Base-by-base conservation (phyloP, 2,329 filamentous ascomycete species). In the Lachnellula arida region DNA sequence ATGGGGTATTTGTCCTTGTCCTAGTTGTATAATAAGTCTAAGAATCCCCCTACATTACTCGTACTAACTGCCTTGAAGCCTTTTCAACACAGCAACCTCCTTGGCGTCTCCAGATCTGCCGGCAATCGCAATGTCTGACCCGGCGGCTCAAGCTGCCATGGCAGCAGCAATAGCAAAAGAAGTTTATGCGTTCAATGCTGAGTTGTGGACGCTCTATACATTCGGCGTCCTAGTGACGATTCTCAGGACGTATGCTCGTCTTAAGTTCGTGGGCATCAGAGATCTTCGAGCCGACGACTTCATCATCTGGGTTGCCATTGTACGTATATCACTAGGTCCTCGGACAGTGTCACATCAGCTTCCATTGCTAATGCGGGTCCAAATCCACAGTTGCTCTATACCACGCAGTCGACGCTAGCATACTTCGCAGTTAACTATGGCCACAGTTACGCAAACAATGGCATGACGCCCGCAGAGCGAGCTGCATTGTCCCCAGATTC, bases 261-360 rank as follows among this genome's bases (percentile, higher is more conserved):
- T 78, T 61, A 72, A 66, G 34, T 68, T 72, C 11, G 76, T 77
- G 2, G 81, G 82, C 14, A 70, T 76, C 39, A 71, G 68, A 54
- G 73, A 74, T n/a, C 75, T 86, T 54, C 74, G 76, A 60, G 72
- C 75, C 1, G 83, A 86, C 66, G 84, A 87, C 58, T 84, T 81
- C 62, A 65, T 86, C 32, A 81, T 84, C 70, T 68, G 78, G 46
- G n/a, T 82, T 17, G 81, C 77, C 5, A 74, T 75, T 57, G 79
- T 84, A 67, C 63, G 76, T 28, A 28, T 61, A 46, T 63, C 35
- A 28, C 15, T 17, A 8, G 14, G n/a, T 52, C 22, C 6, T 46
- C 19, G 12, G 19, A 32, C 9, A 46, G n/a, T 46, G 17, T 25
- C 25, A 32, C 23, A 43, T 34, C 9, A 48, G 9, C 28, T 37